Evolutionary conservation across 345 rosid species (phyloP).

Genomic region (Linum trigynum): DNA sequence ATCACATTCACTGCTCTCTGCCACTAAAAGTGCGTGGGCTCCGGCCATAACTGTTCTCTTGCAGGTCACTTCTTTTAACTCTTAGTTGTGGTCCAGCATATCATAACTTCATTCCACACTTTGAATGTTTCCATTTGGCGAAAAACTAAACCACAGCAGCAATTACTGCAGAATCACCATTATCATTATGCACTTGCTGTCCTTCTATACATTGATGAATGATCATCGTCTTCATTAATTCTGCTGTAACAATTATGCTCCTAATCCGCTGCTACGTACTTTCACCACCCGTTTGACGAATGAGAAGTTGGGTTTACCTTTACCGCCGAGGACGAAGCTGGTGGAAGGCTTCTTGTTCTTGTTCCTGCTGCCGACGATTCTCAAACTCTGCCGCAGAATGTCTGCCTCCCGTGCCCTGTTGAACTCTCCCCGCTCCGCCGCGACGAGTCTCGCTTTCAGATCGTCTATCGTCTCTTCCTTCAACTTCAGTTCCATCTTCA

Average conservation of each 20-base stretch:
- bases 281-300: conserved; percentile 8
- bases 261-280: background rate
- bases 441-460: conserved; percentile 32
- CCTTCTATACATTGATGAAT: no score
- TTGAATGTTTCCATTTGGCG: background rate
- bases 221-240: no score
- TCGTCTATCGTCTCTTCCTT: conserved; percentile 41
- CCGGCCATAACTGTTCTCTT: background rate
- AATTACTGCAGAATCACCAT: background rate
- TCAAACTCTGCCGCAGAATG: conserved; percentile 64
- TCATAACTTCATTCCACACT: no score
- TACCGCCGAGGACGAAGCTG: background rate
- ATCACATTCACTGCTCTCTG: background rate
- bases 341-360: conserved; percentile 11
- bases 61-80: background rate
- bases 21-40: background rate
- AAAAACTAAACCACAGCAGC: background rate
- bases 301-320: conserved; percentile 8
- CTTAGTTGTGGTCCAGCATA: background rate
- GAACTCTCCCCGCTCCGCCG: conserved; percentile 35
- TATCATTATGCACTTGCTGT: no score
- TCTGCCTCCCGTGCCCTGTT: conserved; percentile 52
- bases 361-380: conserved; percentile 31
- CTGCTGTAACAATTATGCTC: no score
- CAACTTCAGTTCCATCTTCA: conserved; percentile 40